These are phyloP conservation scores for Nematodospora anomalae DNA, from an alignment of 1,139 yeast genomes.

Conservation along the genomic window DNA sequence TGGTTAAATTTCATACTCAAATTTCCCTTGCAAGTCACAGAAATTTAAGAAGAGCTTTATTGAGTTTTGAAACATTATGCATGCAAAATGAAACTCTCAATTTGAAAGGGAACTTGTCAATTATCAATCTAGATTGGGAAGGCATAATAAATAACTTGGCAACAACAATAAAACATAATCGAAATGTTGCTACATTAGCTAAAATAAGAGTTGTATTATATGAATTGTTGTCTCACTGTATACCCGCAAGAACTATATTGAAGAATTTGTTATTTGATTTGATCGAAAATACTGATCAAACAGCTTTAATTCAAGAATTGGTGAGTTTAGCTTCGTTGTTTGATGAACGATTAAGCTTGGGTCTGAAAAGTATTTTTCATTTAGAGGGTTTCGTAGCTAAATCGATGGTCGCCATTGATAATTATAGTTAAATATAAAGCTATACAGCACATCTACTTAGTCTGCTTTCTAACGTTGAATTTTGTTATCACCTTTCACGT, in stretches of 20 bases:
- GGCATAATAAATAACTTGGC: constrained; percentile 69
- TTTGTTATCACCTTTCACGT: constrained; percentile 19
- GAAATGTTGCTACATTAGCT: constrained; percentile 72
- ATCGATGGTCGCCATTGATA: constrained; percentile 63
- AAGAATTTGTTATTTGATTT: constrained; percentile 65
- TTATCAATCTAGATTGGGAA: constrained; percentile 79
- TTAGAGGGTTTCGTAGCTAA: constrained; percentile 91
- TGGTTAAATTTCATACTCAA: constrained; percentile 41
- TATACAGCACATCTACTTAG: neutral
- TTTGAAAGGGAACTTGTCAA: constrained; percentile 27
- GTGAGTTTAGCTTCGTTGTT: constrained; percentile 71
- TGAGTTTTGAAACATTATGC: constrained; percentile 81
- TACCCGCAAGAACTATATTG: constrained; percentile 79
- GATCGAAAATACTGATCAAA: constrained; percentile 23
- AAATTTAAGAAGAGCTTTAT: constrained; percentile 74
- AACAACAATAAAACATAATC: constrained; percentile 53
- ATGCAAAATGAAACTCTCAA: constrained; percentile 65
- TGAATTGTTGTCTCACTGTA: constrained; percentile 88
- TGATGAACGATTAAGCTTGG: constrained; percentile 86
- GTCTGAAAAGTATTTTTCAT: constrained; percentile 88
- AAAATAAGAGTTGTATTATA: constrained; percentile 74
- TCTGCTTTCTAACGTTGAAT: constrained; percentile 26
- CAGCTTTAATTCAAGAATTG: constrained; percentile 45
- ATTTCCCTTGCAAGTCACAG: constrained; percentile 62
- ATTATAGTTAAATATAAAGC: constrained; percentile 5